Base-by-base conservation (phyloP, 2,329 filamentous ascomycete genomes). In the Coleophoma crateriformis region DNA sequence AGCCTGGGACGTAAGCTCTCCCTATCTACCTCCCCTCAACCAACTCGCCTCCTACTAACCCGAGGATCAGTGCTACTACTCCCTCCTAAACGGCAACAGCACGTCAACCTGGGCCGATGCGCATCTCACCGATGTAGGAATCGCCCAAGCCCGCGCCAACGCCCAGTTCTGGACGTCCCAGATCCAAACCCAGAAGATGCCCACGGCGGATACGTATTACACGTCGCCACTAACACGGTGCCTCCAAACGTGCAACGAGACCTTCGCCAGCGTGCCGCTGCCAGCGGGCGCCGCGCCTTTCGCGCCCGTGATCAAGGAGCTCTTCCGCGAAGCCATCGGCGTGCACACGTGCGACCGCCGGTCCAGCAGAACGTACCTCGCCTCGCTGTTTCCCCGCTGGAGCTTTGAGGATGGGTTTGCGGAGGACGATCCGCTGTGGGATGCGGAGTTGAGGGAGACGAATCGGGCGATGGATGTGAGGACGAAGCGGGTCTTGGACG, bases 261-360 rank as follows among this genome's bases (percentile, higher is more conserved):
- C 83, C 0, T 88, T 85, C 60, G 62, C 64, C 2, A 71, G 68
- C 13, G 68, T 88, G 3, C 56, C 70, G 2, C 60, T 86, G 2
- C 27, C 27, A 10, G 79, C 82, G 1, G 59, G 63, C 7, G 65
- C 71, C 6, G 64, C 63, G 11, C 76, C 75, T 0, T 87, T 87
- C 56, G 64, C 64, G 1, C 84, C 84, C 0, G 67, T 71, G 1
- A 70, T 88, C 58, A 87, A 86, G 66, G 85, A 88, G 61, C 62
- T 76, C 33, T 69, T 88, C 51, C 74, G 85, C 37, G 85, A 89
- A 65, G 78, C 77, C 3, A 79, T 88, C 48, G 84, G 79, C 48
- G 78, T 81, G 37, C 85, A 87, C 63, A 87, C 84, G 0, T 89
- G 85, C 61, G 82, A 89, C 65, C 74, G 78, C 19, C 73, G 85